Base-by-base conservation (phyloP, 495 filamentous ascomycete species). In the Hypoxylon perforatum region DNA sequence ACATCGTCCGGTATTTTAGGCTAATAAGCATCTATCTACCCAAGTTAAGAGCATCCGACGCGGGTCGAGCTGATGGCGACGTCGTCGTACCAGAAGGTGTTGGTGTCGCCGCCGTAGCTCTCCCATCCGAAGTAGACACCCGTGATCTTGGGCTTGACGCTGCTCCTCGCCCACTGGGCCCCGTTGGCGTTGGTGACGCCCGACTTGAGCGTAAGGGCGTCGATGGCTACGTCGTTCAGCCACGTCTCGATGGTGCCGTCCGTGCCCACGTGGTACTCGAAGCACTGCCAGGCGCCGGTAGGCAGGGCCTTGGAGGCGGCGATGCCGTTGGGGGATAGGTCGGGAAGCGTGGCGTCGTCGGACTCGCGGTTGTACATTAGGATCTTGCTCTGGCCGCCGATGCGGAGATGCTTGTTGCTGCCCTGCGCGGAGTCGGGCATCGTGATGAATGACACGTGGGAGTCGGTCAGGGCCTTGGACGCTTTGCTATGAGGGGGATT, bases 71-170 rank as follows among this genome's bases (percentile, higher is more conserved):
- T 73, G 36, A 87, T 59, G 12, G 54, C 63, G 53, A 86, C 77
- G 53, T 87, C 84, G 52, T 87, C 85, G 56, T 84, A 86, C 82
- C 82, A 86, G 72, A 87, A 83, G 22, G 85, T 87, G 69, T 87
- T 86, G 17, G 76, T 72, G 50, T 85, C 84, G 0, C 83, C 83
- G 23, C 84, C 82, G 64, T 87, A 87, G 9, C 79, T 82, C 75
- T 87, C 85, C 84, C 85, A 86, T 8, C 85, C 85, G 61, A 87
- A 87, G 76, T 87, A 84, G 61, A 87, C 72, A 47, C 55, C 84
- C 6, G 81, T 80, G 58, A 83, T 74, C 42, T 82, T 81, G 10
- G 84, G 83, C 67, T 78, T 81, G 67, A 74, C 67, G 47, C 30
- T 61, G 69, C 77, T 80, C 35, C 79, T 71, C 68, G 76, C 69